Evolutionary conservation across 129 eudicot genomes (phyloP), one percentile per base, ranked within the genome.

Genomic region (Silybum marianum): DNA sequence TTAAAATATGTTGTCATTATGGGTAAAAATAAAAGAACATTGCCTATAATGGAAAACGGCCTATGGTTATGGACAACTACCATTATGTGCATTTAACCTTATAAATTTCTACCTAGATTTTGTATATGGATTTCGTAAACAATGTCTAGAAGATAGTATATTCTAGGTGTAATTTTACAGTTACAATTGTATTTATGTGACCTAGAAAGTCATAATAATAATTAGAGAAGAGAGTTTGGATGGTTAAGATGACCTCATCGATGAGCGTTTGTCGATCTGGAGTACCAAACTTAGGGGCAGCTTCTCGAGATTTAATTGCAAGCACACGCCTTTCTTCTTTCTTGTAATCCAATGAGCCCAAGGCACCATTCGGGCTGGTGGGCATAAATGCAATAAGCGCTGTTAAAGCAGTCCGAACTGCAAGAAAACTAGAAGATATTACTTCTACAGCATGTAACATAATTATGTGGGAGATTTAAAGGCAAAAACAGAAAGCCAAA

Each of bases 371-470:
- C 54, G 99, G 99, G 80, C 71, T 88, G 78, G 99, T 96, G 46
- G 99, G 99, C 99, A 96, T 93, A 83, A 96, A 96, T 65, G 99
- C 99, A 70, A 96, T 90, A 34, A 96, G 82, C 7, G 98, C 98
- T 58, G 91, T 93, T 88, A 96, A 79, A 72, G 99, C 99, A 84
- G 99, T 96, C 46, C 98, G 92, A 75, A 95, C 98, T 95, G 90
- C 86, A 76, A 78, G 1, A 62, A 60, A 83, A 78, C 48, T 23
- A 42, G 4, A 71, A 42, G 4, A 71, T 71, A 28, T 69, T 78
- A 76, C 65, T 82, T 54, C 13, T 25, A 34, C 21, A 18, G 9
- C 36, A 38, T 44, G 13, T 71, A 22, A 69, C 28, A 65, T 30
- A 19, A 28, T 28, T 65, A 82, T 67, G 9, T 40, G 54, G 36